These are phyloP conservation scores for Colletotrichum lini DNA, from an alignment of 2,329 filamentous ascomycete species.

Conservation along the genomic window DNA sequence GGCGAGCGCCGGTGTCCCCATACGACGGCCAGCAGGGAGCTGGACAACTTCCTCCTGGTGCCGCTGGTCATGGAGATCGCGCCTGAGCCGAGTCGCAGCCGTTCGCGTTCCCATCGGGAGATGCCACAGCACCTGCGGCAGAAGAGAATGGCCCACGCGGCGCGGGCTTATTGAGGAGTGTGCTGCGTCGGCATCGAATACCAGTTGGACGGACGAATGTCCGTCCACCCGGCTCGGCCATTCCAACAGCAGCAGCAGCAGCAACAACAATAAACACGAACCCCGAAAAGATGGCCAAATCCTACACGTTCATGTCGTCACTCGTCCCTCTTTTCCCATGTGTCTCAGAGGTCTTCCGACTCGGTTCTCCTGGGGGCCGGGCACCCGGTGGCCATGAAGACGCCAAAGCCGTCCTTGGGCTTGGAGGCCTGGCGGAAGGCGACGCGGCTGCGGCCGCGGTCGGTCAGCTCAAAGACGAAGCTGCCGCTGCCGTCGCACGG, in stretches of 20 bases:
- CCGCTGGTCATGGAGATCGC: slow-evolving; percentile 41
- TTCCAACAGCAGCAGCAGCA: not conserved
- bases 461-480: slow-evolving; percentile 38
- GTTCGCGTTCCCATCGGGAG: slow-evolving; percentile 10
- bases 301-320: slow-evolving; percentile 19
- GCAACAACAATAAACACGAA: slow-evolving; percentile 3
- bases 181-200: not conserved
- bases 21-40: slow-evolving; percentile 39
- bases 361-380: slow-evolving; percentile 6
- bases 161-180: slow-evolving; percentile 17
- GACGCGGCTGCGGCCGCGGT: slow-evolving; percentile 35
- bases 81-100: slow-evolving; percentile 5
- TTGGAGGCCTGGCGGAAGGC: slow-evolving; percentile 39
- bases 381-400: slow-evolving; percentile 30
- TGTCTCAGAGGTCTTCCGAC: slow-evolving; percentile 32
- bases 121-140: slow-evolving; percentile 18
- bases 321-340: too few relatives aligned
- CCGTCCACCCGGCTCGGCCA: slow-evolving; percentile 7
- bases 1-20: slow-evolving; percentile 70
- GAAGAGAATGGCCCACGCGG: slow-evolving; percentile 10
- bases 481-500: slow-evolving; percentile 35
- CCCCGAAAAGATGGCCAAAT: slow-evolving; percentile 1
- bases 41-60: slow-evolving; percentile 43
- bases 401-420: slow-evolving; percentile 32
- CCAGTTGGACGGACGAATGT: not conserved